phyloP scores from a whole-genome alignment of 2,329 filamentous ascomycete genomes.

The Aspergillus brasiliensis region DNA sequence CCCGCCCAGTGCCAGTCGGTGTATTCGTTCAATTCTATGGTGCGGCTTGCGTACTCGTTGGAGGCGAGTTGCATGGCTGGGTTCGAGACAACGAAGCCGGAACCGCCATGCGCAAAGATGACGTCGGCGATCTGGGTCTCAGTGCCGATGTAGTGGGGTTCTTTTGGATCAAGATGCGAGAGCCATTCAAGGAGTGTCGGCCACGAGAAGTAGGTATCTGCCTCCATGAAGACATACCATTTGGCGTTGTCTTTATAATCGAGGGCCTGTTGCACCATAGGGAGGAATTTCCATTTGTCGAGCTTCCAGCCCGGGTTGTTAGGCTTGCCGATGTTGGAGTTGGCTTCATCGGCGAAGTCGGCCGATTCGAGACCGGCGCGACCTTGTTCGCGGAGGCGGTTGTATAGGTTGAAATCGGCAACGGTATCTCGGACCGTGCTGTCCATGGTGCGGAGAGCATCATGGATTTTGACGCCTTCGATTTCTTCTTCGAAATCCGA shows the following conservation, averaged over 20 bases:
- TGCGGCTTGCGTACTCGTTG: conserved; percentile 45
- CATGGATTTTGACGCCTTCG: conserved; percentile 52
- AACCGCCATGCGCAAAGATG: conserved; percentile 57
- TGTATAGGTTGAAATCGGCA: conserved; percentile 56
- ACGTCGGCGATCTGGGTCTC: conserved; percentile 55
- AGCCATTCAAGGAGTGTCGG: conserved; percentile 58
- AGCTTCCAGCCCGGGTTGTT: conserved; percentile 55
- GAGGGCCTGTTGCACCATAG: conserved; percentile 55
- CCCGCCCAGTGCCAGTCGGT: conserved; percentile 54
- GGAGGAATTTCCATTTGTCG: conserved; percentile 62
- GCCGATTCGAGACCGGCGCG: conserved; percentile 44
- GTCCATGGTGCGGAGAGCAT: conserved; percentile 52
- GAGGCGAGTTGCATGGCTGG: conserved; percentile 50
- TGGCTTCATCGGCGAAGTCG: conserved; percentile 42
- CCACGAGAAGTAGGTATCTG: conserved; percentile 61
- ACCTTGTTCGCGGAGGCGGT: conserved; percentile 48
- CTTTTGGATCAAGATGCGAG: conserved; percentile 49
- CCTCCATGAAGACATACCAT: conserved; percentile 63
- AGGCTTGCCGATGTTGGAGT: conserved; percentile 42
- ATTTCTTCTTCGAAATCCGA: conserved; percentile 60
- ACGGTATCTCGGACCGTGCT: conserved; percentile 41
- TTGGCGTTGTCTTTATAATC: conserved; percentile 50
- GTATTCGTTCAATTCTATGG: conserved; percentile 47
- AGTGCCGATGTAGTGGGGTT: conserved; percentile 57
- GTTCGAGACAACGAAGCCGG: conserved; percentile 55